These are phyloP conservation scores for Syzygium syzygioides DNA, from an alignment of 441 rosid genomes.

Conservation along the genomic window DNA sequence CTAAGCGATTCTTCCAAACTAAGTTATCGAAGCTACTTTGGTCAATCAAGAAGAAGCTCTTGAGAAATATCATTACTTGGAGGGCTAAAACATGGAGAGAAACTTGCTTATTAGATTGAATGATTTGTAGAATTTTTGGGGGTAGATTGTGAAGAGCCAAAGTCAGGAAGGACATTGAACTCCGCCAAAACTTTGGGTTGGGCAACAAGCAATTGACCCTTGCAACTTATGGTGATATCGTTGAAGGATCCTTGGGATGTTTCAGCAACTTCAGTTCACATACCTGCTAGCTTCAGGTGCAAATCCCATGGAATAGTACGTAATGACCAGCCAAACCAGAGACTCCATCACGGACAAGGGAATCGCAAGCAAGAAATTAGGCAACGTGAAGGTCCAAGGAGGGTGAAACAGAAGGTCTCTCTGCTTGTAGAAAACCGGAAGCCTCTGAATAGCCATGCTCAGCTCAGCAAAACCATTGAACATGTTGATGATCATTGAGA, in stretches of 20 bases:
- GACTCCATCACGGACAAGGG: constrained; percentile 67
- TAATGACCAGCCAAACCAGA: constrained; percentile 44
- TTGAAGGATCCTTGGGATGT: neutral
- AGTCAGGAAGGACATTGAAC: neutral
- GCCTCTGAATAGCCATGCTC: constrained; percentile 47
- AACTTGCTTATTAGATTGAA: neutral
- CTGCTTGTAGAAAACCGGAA: constrained; percentile 89
- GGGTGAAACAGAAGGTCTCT: constrained; percentile 82
- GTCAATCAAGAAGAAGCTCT: neutral
- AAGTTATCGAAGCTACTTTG: neutral
- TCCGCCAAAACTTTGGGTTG: neutral
- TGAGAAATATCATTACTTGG: neutral
- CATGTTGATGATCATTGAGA: constrained; percentile 55
- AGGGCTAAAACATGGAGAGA: neutral
- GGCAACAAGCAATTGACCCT: neutral
- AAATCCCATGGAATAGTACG: constrained; percentile 64
- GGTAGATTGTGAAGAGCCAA: neutral
- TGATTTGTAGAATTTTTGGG: neutral
- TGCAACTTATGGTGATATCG: neutral
- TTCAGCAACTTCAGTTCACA: neutral
- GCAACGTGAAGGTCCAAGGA: constrained; percentile 73
- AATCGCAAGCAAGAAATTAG: constrained; percentile 50
- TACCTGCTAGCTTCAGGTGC: constrained; percentile 81
- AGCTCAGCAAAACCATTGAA: constrained; percentile 82
- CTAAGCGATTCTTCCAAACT: neutral